A percentile compares a stretch with the other conserved stretches of the same genome.
phyloP scores from a whole-genome alignment of 2,329 filamentous ascomycete species.

The Exophiala calicioides region DNA sequence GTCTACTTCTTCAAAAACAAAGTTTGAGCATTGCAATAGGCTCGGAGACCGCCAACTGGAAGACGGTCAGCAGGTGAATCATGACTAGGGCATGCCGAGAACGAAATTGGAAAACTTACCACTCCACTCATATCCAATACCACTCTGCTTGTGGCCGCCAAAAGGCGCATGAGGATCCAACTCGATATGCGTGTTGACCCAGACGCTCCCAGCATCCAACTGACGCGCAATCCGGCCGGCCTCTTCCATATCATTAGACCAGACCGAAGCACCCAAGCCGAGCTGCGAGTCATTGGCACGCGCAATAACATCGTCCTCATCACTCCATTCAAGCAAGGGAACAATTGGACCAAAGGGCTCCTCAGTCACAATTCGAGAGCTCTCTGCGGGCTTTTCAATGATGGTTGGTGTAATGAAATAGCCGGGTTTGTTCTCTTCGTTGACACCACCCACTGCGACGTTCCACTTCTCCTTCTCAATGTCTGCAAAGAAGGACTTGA shows the following conservation, averaged over 20 bases:
- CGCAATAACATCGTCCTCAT: slow-evolving; percentile 17
- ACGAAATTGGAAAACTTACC: too few relatives aligned
- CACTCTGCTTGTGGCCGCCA: too few relatives aligned
- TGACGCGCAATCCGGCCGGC: slow-evolving; percentile 19
- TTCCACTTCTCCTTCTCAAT: slow-evolving; percentile 57
- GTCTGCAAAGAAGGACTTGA: slow-evolving; percentile 59
- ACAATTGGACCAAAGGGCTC: slow-evolving; percentile 55
- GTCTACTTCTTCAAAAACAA: too few relatives aligned
- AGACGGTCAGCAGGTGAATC: too few relatives aligned
- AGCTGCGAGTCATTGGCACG: slow-evolving; percentile 19
- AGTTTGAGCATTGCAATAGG: too few relatives aligned
- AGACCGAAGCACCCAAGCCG: slow-evolving; percentile 24
- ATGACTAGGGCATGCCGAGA: too few relatives aligned
- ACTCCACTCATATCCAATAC: too few relatives aligned
- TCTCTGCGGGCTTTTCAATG: slow-evolving; percentile 61
- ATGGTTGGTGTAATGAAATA: slow-evolving; percentile 63
- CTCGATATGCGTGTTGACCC: slow-evolving; percentile 28
- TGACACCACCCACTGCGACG: slow-evolving; percentile 54
- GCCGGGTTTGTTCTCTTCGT: slow-evolving; percentile 40
- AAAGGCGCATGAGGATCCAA: slow-evolving; percentile 51
- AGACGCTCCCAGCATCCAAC: slow-evolving; percentile 27
- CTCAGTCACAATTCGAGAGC: slow-evolving; percentile 3
- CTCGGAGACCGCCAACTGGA: too few relatives aligned
- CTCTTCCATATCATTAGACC: slow-evolving; percentile 26
- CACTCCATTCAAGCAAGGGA: slow-evolving; percentile 60